Evolutionary conservation across 192 early-diverging fungal species (phyloP), one percentile per base, ranked within the genome.

Genomic region (Backusella tarrabulga): DNA sequence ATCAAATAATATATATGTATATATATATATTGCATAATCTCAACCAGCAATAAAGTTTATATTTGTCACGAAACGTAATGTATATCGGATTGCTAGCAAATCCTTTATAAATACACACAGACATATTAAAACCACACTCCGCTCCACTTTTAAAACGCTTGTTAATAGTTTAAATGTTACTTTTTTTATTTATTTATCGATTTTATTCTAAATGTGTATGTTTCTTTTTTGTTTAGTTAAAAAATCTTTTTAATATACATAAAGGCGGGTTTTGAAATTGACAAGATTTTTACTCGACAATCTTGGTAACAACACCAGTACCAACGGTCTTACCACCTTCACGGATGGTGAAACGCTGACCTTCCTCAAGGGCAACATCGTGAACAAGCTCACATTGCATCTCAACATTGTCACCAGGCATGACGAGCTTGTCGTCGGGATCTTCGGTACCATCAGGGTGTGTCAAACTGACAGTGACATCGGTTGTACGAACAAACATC

Each of bases 311-410:
- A 32, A 97, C 91, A 86, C 93, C 97, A 23, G 97, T 98, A 72
- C 98, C 98, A 68, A 99, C 96, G 17, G 98, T 99, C 81, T 93
- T 95, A 32, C 96, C 95, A 80, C 98, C 98, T 85, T 99, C 97
- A 79, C 97, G 95, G 68, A 99, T 92, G 69, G 98, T 98, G 89
- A 98, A 99, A 78, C 97, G 91, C 87, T 96, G 90, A 72, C 96
- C 96, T 81, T 93, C 92, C 80, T 99, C 96, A 79, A 98, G 85
- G 68, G 98, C 94, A 73, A 98, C 90, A 38, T 93, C 88, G 72
- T 90, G 80, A 34, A 89, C 81, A 75, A 97, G 88, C 86, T 97
- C 95, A 83, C 96, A 91, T 80, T 90, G 72, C 90, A 99, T 90
- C 73, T 91, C 91, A 40, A 97, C 90, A 81, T 99, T 98, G 80